phyloP scores from a whole-genome alignment of 306 rosid genomes.

The Cicer judaicum region DNA sequence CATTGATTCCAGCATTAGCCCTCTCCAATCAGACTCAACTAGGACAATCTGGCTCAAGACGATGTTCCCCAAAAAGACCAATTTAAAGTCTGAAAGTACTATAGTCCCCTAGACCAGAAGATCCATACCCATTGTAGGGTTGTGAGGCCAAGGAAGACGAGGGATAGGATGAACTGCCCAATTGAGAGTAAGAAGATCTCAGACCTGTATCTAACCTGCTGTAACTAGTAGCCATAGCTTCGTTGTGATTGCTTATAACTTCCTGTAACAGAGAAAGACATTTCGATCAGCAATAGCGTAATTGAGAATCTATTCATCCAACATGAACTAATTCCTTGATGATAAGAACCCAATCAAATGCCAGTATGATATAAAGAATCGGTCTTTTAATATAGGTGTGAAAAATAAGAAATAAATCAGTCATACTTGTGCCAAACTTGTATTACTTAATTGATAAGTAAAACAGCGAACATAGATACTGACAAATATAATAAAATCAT shows the following conservation, averaged over 20 bases:
- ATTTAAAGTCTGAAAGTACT: constrained; percentile 78
- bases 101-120: constrained; percentile 85
- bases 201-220: constrained; percentile 68
- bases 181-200: constrained; percentile 76
- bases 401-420: constrained; percentile 5
- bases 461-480: neutral
- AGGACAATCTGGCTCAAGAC: constrained; percentile 40
- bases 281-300: constrained; percentile 39
- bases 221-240: constrained; percentile 65
- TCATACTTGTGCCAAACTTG: constrained; percentile 19
- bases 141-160: constrained; percentile 72
- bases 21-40: constrained; percentile 47
- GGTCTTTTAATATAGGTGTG: neutral
- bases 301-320: neutral
- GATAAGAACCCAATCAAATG: constrained; percentile 15
- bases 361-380: constrained; percentile 10
- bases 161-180: constrained; percentile 65
- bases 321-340: neutral
- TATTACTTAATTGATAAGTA: constrained; percentile 10
- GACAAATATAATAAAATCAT: constrained; percentile 7
- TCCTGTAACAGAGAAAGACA: constrained; percentile 59
- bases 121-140: constrained; percentile 74
- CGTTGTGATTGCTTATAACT: constrained; percentile 69
- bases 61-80: constrained; percentile 35
- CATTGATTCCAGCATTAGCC: constrained; percentile 37